phyloP scores from a whole-genome alignment of 2,329 filamentous ascomycete genomes.

The Penicillium rolfsii region DNA sequence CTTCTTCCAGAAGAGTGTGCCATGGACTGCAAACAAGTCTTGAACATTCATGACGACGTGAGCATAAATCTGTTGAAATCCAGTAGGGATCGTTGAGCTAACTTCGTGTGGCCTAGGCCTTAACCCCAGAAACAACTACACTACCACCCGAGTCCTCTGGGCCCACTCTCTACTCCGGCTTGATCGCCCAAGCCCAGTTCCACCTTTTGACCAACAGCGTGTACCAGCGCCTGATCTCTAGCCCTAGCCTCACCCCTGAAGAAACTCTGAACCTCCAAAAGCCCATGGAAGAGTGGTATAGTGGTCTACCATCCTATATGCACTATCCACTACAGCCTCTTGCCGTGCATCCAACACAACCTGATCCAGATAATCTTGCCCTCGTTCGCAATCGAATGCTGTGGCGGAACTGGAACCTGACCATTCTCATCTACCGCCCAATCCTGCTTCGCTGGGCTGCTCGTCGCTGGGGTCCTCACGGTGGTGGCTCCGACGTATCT shows the following conservation, averaged over 20 bases:
- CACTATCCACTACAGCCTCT: conserved; percentile 35
- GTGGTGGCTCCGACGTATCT: conserved; percentile 22
- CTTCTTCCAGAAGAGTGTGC: conserved; percentile 50
- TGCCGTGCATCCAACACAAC: conserved; percentile 28
- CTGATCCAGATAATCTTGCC: conserved; percentile 42
- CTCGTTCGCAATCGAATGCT: conserved; percentile 46
- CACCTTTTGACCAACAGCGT: conserved; percentile 50
- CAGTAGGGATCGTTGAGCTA: conserved; percentile 2
- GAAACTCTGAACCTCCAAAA: conserved; percentile 47
- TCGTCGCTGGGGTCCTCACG: conserved; percentile 37
- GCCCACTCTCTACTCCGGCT: conserved; percentile 49
- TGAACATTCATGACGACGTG: conserved; percentile 51
- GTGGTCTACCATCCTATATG: conserved; percentile 46
- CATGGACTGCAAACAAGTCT: conserved; percentile 50
- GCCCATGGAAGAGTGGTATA: conserved; percentile 50
- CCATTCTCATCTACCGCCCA: conserved; percentile 50
- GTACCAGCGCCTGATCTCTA: conserved; percentile 51
- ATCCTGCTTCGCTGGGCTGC: conserved; percentile 48
- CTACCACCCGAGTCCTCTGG: conserved; percentile 43
- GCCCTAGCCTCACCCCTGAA: conserved; percentile 45
- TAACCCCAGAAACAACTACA: conserved; percentile 42
- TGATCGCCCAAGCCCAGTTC: conserved; percentile 48
- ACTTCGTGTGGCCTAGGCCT: conserved; percentile 27
- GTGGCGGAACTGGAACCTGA: conserved; percentile 50
- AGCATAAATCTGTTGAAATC: background rate